Base-by-base conservation (phyloP, 176 grass and related monocot genomes). In the Musa troglodytarum region DNA sequence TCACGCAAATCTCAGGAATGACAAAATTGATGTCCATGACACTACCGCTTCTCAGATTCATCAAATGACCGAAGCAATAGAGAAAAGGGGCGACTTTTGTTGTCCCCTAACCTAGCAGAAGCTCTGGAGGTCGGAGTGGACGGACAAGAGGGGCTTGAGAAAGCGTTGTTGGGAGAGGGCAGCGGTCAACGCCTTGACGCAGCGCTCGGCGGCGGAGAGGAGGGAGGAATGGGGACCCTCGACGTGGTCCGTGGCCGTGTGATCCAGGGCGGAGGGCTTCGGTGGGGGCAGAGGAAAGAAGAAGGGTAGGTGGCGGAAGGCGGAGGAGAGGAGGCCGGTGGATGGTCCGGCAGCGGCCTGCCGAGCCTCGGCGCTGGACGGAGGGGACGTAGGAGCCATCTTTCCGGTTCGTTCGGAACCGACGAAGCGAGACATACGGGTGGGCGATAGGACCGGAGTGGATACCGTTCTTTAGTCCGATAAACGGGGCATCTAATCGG, bases 51-150 rank as follows among this genome's bases (percentile, higher is more conserved):
- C 57, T 59, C 15, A 8, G n/a, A 59, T 59, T 59, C 57, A 59
- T 7, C 14, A 59, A n/a, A 59, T n/a, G 17, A n/a, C n/a, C 0
- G 57, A 59, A 17, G n/a, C 57, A 6, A 6, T 8, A 59, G 16
- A 7, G n/a, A n/a, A 57, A 57, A 57, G 29, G 29, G 29, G 29
- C 4, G 34, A 43, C 3, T 43, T 43, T 6, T 43, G 34, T 43
- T 43, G 34, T 43, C 34, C 34, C 34, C 66, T 12, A 80, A 96
- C 93, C 86, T 96, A 90, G n/a, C 73, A 87, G 80, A 90, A 92
- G 80, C 74, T 70, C 43, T 84, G 80, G 88, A 97, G 76, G 50
- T 91, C 73, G 56, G 82, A 77, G 52, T 83, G 90, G 61, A 85
- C 57, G 16, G 75, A 80, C 65, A 97, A 67, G 43, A 97, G 72